A percentile compares a stretch with the other conserved stretches of the same genome.
Evolutionary conservation across 345 rosid genomes (phyloP).

Genomic region (Kernera saxatilis): DNA sequence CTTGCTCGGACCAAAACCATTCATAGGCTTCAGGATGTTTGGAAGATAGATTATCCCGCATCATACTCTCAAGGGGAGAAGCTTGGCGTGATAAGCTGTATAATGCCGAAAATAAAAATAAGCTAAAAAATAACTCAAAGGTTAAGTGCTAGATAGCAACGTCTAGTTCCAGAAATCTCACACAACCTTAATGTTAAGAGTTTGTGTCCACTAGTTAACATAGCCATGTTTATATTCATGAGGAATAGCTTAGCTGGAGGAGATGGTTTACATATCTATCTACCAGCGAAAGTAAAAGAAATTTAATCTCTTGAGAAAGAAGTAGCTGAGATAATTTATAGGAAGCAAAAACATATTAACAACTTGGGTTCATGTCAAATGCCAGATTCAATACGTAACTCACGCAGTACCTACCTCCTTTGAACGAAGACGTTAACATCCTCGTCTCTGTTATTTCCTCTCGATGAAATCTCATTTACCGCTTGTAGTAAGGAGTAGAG

Average conservation of each 20-base stretch:
- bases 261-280: background rate
- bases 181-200: constrained; percentile 2
- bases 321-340: background rate
- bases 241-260: background rate
- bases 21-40: constrained; percentile 72
- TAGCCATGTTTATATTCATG: background rate
- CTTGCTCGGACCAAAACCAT: constrained; percentile 80
- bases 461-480: constrained; percentile 74
- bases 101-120: background rate
- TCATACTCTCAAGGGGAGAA: constrained; percentile 75
- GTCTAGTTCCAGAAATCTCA: background rate
- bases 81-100: constrained; percentile 69
- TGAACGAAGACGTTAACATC: constrained; percentile 70
- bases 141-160: background rate
- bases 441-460: constrained; percentile 72
- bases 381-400: constrained; percentile 5
- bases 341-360: background rate
- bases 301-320: background rate
- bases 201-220: background rate
- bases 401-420: constrained; percentile 74
- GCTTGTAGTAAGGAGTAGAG: constrained; percentile 83
- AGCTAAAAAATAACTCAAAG: background rate
- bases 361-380: constrained; percentile 19
- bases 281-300: background rate
- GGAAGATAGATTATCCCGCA: constrained; percentile 65